These are phyloP conservation scores for Pyropia haitanensis DNA, from an alignment of 23 red algal species.

Conservation along the genomic window DNA sequence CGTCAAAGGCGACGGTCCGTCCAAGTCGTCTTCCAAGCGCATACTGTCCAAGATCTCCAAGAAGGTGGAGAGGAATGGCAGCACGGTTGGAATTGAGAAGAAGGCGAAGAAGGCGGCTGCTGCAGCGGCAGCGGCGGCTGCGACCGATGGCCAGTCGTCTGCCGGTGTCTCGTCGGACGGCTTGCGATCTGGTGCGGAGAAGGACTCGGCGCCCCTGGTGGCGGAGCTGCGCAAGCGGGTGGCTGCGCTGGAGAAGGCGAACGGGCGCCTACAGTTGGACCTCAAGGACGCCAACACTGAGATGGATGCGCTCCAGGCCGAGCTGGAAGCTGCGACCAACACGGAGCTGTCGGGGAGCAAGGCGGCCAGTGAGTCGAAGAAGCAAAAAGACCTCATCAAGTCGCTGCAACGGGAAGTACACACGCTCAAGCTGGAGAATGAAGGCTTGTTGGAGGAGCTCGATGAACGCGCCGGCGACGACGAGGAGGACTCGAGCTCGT, in stretches of 20 bases:
- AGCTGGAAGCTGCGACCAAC: not conserved
- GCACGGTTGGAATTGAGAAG: slow-evolving; percentile 33
- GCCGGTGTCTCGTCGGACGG: no score
- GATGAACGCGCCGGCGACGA: not conserved
- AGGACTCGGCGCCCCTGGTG: not conserved
- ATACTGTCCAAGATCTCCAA: slow-evolving; percentile 30
- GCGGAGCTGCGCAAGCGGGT: slow-evolving; percentile 19
- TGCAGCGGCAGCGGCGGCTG: no score
- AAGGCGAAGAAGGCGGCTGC: slow-evolving; percentile 8
- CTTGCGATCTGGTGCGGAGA: no score
- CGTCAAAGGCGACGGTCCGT: not conserved
- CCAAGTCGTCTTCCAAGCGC: not conserved
- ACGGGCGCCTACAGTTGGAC: not conserved
- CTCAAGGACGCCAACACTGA: not conserved
- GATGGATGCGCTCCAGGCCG: not conserved
- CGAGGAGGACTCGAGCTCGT: not conserved
- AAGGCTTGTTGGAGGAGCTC: not conserved
- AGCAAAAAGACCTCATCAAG: not conserved
- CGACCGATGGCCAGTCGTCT: no score
- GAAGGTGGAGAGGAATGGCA: slow-evolving; percentile 33
- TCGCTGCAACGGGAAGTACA: slow-evolving; percentile 9
- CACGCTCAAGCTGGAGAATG: not conserved
- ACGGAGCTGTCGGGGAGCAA: not conserved
- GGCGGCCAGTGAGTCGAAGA: slow-evolving; percentile 6
- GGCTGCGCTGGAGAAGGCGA: not conserved